Evolutionary conservation across 805 yeast species (phyloP).

Genomic region (Limtongia smithiae): DNA sequence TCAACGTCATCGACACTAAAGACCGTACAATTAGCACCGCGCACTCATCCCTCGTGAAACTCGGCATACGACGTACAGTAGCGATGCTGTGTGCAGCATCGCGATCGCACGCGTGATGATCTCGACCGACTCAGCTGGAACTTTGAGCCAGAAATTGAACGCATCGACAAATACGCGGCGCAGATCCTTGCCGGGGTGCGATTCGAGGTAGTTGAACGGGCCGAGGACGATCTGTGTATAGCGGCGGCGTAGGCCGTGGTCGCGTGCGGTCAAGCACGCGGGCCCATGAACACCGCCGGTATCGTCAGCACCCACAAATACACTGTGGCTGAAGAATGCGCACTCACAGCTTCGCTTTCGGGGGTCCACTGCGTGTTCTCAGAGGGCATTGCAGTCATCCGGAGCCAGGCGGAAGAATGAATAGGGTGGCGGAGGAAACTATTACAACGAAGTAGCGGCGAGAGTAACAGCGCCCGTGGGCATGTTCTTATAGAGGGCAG

Average conservation of each 20-base stretch:
- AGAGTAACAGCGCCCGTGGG: too few species aligned
- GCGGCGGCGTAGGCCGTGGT: not conserved
- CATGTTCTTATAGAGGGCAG: too few species aligned
- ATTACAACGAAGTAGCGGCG: too few species aligned
- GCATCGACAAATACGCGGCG: conserved; percentile 48
- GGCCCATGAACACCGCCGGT: not conserved
- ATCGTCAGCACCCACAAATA: too few species aligned
- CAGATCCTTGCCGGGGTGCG: conserved; percentile 56
- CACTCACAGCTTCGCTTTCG: too few species aligned
- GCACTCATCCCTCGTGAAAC: too few species aligned
- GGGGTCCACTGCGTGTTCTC: not conserved
- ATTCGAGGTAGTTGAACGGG: conserved; percentile 52
- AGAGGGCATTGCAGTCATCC: not conserved
- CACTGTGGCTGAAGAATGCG: too few species aligned
- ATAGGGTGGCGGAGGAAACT: too few species aligned
- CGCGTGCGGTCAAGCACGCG: not conserved
- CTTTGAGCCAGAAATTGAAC: conserved; percentile 51
- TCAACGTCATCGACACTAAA: conserved; percentile 77
- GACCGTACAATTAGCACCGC: conserved; percentile 17
- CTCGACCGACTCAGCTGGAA: conserved; percentile 41
- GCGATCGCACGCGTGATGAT: conserved; percentile 51
- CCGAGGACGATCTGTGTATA: conserved; percentile 33
- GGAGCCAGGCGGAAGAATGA: not conserved
- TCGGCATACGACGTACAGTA: conserved; percentile 38
- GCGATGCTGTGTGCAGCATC: conserved; percentile 61